Conservation (phyloP, 2,329 filamentous ascomycete species). For the Diaporthe sp. region DNA sequence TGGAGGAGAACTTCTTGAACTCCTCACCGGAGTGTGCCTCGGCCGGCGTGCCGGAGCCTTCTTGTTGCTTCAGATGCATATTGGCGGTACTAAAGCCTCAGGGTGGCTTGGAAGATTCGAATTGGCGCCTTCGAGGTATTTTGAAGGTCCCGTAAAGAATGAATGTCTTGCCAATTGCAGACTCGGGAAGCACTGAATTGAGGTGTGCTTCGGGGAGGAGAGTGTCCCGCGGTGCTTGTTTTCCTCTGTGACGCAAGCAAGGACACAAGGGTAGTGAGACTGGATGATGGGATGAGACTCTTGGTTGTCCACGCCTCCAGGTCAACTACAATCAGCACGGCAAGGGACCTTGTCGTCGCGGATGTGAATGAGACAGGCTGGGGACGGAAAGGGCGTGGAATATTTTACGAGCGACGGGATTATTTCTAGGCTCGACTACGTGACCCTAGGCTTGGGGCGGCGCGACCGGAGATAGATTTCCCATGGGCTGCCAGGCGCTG, state of each 20-base stretch:
- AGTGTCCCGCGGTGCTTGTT: background rate
- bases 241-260: background rate
- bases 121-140: background rate
- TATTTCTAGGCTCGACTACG: slow-evolving; percentile 26
- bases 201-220: background rate
- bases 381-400: slow-evolving; percentile 4
- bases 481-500: slow-evolving; percentile 26
- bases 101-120: background rate
- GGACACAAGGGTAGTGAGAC: slow-evolving; percentile 4
- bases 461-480: slow-evolving; percentile 37
- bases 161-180: slow-evolving; percentile 7
- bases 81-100: background rate
- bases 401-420: slow-evolving; percentile 24
- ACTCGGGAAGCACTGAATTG: slow-evolving; percentile 6
- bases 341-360: slow-evolving; percentile 25
- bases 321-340: slow-evolving; percentile 18
- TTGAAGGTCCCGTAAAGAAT: background rate
- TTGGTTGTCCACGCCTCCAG: slow-evolving; percentile 6
- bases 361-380: slow-evolving; percentile 9
- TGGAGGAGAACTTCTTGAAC: slow-evolving; percentile 63
- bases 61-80: slow-evolving; percentile 54
- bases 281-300: slow-evolving; percentile 23
- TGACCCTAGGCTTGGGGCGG: slow-evolving; percentile 18
- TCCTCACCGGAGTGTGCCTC: slow-evolving; percentile 50
- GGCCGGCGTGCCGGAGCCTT: slow-evolving; percentile 53